Percentiles rank a stretch among this genome's conserved stretches.
Conservation (phyloP, 2,329 filamentous ascomycete species). For the Bipolaris gigantea region DNA sequence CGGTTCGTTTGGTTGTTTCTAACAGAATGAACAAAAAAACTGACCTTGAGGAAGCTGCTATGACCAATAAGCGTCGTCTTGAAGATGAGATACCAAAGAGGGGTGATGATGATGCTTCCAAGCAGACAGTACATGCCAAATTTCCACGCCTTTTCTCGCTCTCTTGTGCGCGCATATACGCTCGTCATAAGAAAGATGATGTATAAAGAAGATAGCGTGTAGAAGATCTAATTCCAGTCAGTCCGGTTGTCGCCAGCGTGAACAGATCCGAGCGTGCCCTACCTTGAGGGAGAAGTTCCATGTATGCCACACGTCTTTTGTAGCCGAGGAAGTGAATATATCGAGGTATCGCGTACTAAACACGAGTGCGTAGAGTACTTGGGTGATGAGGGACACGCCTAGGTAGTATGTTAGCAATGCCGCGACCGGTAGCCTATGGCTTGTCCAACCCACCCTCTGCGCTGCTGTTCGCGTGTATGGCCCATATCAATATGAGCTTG, state of each 20-base stretch:
- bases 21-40: slow-evolving; percentile 4
- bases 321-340: slow-evolving; percentile 60
- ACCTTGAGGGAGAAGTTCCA: slow-evolving; percentile 75
- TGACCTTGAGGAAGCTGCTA: slow-evolving; percentile 47
- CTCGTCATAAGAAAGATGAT: slow-evolving; percentile 87
- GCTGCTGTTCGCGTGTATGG: slow-evolving; percentile 85
- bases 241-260: background rate
- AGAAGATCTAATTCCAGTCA: slow-evolving; percentile 63
- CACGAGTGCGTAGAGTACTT: slow-evolving; percentile 82
- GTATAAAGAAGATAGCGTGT: slow-evolving; percentile 80
- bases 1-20: too few relatives aligned
- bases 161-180: slow-evolving; percentile 82
- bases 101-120: slow-evolving; percentile 68
- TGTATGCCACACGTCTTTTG: slow-evolving; percentile 36
- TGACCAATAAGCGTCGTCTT: slow-evolving; percentile 50
- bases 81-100: slow-evolving; percentile 73
- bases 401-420: slow-evolving; percentile 7
- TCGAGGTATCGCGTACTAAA: slow-evolving; percentile 88
- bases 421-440: background rate
- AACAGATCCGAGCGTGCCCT: background rate
- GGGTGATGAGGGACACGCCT: slow-evolving; percentile 90
- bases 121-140: slow-evolving; percentile 71
- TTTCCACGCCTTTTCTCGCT: slow-evolving; percentile 93
- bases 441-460: slow-evolving; percentile 66
- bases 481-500: slow-evolving; percentile 87